Base-by-base conservation (phyloP, 169 alveolate genomes). In the Cryptosporidium andersoni region DNA sequence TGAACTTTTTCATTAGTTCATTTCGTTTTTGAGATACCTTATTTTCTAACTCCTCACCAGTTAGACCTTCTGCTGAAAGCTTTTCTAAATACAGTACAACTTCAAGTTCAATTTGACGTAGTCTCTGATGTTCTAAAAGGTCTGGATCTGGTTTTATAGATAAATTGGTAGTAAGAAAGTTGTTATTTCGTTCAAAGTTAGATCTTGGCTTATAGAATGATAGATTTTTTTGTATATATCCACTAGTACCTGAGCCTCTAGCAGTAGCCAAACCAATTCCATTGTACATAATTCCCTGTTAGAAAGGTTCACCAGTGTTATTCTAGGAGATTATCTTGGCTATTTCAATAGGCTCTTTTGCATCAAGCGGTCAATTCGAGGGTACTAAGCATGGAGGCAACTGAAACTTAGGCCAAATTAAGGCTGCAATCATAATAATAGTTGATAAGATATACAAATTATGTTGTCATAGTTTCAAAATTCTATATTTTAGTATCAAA, bases 181-280 rank as follows among this genome's bases (percentile, higher is more conserved):
- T 74, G 88, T 63, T 67, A 58, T 47, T 88, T 81, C 89, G 63
- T 60, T 82, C 92, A 53, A 65, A 82, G 39, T 3, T 16, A 16
- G 63, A 60, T 25, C 66, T 66, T 65, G 88, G 96, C 49, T 60
- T 82, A 64, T 53, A 88, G 66, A 82, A 91, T 1, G 95, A 89
- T 55, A 92, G 64, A 56, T 91, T 93, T 60, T 93, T 80, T 80
- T 95, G 96, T 7, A 95, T 91, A 65, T 93, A 93, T 2, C 97
- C 97, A 56, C 93, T 92, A 25, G 97, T 95, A 5, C 97, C 97
- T 8, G 96, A 90, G 39, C 97, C 97, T 52, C 96, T 82, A 4
- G 95, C 93, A 39, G 97, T 94, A 42, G 82, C 82, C 51, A 95
- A 81, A 37, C 97, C 97, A 42, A 95, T 93, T 48, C 96, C 96